A percentile compares a stretch with the other conserved stretches of the same genome.
phyloP scores from a whole-genome alignment of 2,329 filamentous ascomycete genomes.

The Aulographum hederae region DNA sequence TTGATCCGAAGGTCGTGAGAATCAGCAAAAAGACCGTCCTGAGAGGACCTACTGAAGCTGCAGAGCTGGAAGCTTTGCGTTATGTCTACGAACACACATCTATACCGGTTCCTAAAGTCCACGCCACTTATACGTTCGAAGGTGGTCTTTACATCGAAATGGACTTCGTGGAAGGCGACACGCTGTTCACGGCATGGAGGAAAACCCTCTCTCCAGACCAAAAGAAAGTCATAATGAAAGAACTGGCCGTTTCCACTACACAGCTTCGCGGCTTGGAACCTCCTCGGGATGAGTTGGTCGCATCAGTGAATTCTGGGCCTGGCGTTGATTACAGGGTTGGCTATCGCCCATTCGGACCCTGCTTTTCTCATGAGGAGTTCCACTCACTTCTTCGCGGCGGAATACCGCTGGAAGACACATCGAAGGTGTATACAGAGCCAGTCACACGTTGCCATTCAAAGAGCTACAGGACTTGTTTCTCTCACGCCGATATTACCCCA shows the following conservation, averaged over 20 bases:
- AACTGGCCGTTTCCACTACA: neutral
- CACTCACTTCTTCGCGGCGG: neutral
- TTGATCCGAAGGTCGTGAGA: too few species aligned
- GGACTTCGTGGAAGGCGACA: constrained; percentile 17
- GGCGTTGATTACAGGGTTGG: too few species aligned
- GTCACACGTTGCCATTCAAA: neutral
- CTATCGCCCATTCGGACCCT: neutral
- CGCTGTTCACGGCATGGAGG: constrained; percentile 3
- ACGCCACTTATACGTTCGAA: constrained; percentile 23
- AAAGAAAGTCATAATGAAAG: neutral
- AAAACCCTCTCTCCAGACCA: neutral
- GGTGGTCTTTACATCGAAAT: constrained; percentile 28
- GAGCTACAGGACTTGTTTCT: constrained; percentile 5
- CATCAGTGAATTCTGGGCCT: too few species aligned
- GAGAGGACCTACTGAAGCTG: neutral
- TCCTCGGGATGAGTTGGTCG: neutral
- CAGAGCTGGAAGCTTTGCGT: constrained; percentile 10
- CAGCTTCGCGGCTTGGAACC: neutral
- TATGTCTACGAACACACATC: constrained; percentile 22
- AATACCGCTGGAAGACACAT: neutral
- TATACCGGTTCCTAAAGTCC: constrained; percentile 26
- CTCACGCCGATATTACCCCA: constrained; percentile 1
- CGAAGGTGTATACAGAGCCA: neutral
- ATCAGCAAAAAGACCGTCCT: too few species aligned
- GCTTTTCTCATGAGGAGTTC: neutral